Base-by-base conservation (phyloP, 202 grass and related monocot species). In the Bolboschoenoplectus hybrid region DNA sequence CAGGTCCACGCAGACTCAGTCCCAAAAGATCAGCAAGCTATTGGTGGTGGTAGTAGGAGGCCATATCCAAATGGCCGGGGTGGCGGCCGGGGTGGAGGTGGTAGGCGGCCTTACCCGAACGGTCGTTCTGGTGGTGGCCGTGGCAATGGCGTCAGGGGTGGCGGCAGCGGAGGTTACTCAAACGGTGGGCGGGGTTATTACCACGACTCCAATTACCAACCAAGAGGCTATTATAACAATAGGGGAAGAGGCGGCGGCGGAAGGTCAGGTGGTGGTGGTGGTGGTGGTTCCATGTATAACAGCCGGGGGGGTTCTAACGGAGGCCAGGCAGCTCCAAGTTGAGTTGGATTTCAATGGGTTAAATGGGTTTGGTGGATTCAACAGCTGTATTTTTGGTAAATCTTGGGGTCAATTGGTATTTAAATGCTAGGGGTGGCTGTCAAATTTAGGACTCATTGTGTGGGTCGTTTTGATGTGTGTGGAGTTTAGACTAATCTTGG, bases 401-500 rank as follows among this genome's bases (percentile, higher is more conserved):
- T 50, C 46, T 35, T 62, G 62, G 81, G 81, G 64, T 83, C n/a
- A 53, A 53, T 58, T 11, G 81, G 64, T 55, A 53, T 67, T 67
- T 51, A 49, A 55, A 53, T 67, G 65, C 82, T 51, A 49, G 41
- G 65, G 82, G 47, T 71, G 26, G 49, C 66, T 84, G 82, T 84
- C 75, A 80, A 41, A 58, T 58, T 40, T 58, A 60, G 51, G 75
- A 60, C 66, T 84, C 51, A 44, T 81, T 38, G 11, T 67, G 82
- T 67, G 61, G 62, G 81, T 67, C 62, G 14, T 53, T 83, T 69
- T 83, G 81, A 83, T 83, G 35, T 84, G 74, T 57, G 34, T 84
- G 82, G 66, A 84, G 82, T 84, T 84, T 70, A 84, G 82, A 84
- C 82, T 84, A 57, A 84, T 84, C 82, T 70, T 84, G 82, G 12